A percentile compares a stretch with the other conserved stretches of the same genome.
Evolutionary conservation across 495 filamentous ascomycete species (phyloP).

Genomic region (Aspergillus nidulans): DNA sequence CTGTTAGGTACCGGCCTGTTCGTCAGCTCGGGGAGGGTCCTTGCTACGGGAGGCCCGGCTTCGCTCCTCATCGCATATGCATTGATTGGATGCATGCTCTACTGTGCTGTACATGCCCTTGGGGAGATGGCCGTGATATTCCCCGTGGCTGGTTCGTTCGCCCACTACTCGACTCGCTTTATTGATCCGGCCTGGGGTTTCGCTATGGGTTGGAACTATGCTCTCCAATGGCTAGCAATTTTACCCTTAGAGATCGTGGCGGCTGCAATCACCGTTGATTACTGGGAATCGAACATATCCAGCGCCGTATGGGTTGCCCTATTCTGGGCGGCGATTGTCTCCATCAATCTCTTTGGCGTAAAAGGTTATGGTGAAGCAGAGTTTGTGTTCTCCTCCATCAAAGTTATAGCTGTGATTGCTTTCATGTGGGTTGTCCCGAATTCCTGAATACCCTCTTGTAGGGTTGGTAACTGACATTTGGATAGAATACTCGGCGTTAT

Average conservation of each 20-base stretch:
- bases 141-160: conserved; percentile 89
- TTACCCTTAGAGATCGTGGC: conserved; percentile 89
- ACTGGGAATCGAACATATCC: conserved; percentile 66
- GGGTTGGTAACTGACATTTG: conserved; percentile 15
- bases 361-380: conserved; percentile 88
- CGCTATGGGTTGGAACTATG: conserved; percentile 99
- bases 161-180: conserved; percentile 88
- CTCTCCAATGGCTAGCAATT: conserved; percentile 86
- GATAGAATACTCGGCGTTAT: conserved; percentile 71
- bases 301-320: conserved; percentile 82
- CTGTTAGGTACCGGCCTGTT: conserved; percentile 79
- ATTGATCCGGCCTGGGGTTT: conserved; percentile 96
- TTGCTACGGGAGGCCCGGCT: conserved; percentile 77
- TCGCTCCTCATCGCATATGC: conserved; percentile 76
- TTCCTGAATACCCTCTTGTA: not conserved
- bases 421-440: conserved; percentile 64
- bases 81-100: conserved; percentile 85
- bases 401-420: conserved; percentile 80
- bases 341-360: conserved; percentile 83
- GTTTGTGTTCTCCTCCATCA: conserved; percentile 81
- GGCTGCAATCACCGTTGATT: conserved; percentile 81
- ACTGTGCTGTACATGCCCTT: conserved; percentile 84
- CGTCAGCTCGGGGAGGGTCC: conserved; percentile 76
- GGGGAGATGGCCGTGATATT: conserved; percentile 91
- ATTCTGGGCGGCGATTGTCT: conserved; percentile 68